Conservation (phyloP, 1,139 yeast species). For the Yamadazyma atmosphaerica region DNA sequence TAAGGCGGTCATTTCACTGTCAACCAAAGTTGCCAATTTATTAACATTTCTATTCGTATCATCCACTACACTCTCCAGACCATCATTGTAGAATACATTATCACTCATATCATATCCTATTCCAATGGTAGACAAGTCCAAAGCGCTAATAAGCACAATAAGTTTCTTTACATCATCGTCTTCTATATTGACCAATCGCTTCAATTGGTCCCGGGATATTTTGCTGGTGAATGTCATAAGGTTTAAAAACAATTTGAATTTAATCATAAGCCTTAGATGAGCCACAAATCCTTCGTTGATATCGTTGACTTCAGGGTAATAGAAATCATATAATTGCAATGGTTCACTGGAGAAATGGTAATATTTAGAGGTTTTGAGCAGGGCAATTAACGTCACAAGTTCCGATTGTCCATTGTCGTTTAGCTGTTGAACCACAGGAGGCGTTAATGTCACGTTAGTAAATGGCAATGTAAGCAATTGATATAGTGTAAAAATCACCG, state of each 20-base stretch:
- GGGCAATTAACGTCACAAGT: neutral
- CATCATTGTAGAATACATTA: conserved; percentile 13
- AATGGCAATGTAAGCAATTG: conserved; percentile 13
- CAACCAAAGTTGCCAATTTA: neutral
- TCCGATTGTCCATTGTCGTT: neutral
- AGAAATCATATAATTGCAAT: conserved; percentile 2
- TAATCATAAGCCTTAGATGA: conserved; percentile 11
- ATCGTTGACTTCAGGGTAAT: conserved; percentile 6
- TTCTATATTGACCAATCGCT: conserved; percentile 4
- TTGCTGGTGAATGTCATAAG: conserved; percentile 14
- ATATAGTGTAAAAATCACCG: conserved; percentile 4
- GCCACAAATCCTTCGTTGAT: conserved; percentile 3
- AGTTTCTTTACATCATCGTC: conserved; percentile 9
- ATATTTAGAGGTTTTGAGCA: neutral
- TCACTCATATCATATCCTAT: conserved; percentile 14
- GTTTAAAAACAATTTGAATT: conserved; percentile 15
- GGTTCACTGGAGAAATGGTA: neutral
- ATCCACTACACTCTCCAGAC: neutral
- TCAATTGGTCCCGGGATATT: conserved; percentile 10
- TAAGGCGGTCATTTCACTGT: conserved; percentile 4
- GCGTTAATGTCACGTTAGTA: conserved; percentile 4
- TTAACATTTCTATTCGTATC: neutral
- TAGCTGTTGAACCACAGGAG: neutral
- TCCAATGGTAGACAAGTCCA: conserved; percentile 12
- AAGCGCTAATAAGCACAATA: conserved; percentile 12